phyloP scores from a whole-genome alignment of 768 basidiomycete species.

The Phlebiopsis gigantea region DNA sequence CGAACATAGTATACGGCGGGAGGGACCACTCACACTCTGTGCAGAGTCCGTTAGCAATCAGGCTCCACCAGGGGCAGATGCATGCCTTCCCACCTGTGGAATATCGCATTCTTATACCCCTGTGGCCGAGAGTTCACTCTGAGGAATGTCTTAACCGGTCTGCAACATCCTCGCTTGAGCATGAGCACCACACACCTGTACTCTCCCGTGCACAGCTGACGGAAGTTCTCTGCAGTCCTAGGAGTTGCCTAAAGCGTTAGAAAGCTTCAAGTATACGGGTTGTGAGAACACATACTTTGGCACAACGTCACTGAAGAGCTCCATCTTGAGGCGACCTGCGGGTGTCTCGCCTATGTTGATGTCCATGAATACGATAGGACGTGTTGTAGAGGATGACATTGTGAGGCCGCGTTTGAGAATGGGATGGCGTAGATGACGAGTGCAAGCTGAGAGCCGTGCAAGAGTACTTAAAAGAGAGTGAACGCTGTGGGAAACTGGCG shows the following conservation, averaged over 20 bases:
- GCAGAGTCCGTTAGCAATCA: conserved; percentile 17
- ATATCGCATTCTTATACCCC: conserved; percentile 88
- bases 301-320: conserved; percentile 91
- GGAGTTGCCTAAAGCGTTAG: background rate
- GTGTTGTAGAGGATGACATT: conserved; percentile 42
- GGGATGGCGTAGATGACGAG: no score
- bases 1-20: background rate
- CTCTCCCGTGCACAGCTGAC: conserved; percentile 97
- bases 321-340: conserved; percentile 94
- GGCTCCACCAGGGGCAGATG: background rate
- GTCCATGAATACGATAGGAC: conserved; percentile 97
- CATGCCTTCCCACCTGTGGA: conserved; percentile 67
- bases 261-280: background rate
- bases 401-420: no score
- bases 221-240: conserved; percentile 97
- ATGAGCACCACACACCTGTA: conserved; percentile 56
- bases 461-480: background rate
- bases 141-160: conserved; percentile 2
- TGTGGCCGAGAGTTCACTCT: conserved; percentile 83
- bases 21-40: conserved; percentile 58
- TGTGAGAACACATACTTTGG: conserved; percentile 73
- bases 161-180: background rate
- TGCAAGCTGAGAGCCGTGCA: background rate
- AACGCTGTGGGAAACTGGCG: background rate
- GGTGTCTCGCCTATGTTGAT: conserved; percentile 95